Evolutionary conservation across 169 alveolate genomes (phyloP).

Genomic region (Cryptosporidium tyzzeri): DNA sequence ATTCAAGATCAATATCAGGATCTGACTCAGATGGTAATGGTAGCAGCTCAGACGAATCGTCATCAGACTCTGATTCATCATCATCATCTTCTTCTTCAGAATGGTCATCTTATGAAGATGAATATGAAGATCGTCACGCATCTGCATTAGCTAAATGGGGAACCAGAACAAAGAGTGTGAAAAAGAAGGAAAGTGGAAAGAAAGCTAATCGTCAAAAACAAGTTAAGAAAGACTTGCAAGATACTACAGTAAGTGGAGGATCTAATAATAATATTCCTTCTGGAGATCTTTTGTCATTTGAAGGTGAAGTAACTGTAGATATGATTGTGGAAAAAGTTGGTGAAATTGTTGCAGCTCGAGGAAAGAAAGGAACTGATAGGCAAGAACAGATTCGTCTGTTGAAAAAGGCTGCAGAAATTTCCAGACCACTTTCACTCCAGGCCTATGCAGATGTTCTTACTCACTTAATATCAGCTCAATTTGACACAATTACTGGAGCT

Average conservation of each 20-base stretch:
- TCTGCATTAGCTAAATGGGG: slow-evolving; percentile 90
- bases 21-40: slow-evolving; percentile 60
- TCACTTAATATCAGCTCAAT: slow-evolving; percentile 88
- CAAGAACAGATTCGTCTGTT: slow-evolving; percentile 87
- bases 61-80: slow-evolving; percentile 7
- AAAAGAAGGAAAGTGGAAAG: slow-evolving; percentile 82
- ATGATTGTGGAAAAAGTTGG: slow-evolving; percentile 85
- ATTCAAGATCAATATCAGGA: background rate
- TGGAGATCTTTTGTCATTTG: slow-evolving; percentile 83
- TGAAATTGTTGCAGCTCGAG: slow-evolving; percentile 81
- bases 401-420: slow-evolving; percentile 86
- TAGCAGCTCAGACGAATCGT: slow-evolving; percentile 36
- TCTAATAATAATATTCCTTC: slow-evolving; percentile 80
- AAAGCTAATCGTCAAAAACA: slow-evolving; percentile 79
- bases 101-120: slow-evolving; percentile 88
- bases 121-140: slow-evolving; percentile 84
- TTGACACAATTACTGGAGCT: slow-evolving; percentile 90
- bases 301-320: slow-evolving; percentile 86
- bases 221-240: slow-evolving; percentile 77
- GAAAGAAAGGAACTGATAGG: slow-evolving; percentile 90
- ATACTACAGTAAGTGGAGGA: slow-evolving; percentile 78
- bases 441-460: slow-evolving; percentile 88
- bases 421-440: slow-evolving; percentile 84
- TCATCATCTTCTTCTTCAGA: slow-evolving; percentile 81
- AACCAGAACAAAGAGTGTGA: slow-evolving; percentile 81